Evolutionary conservation across 768 basidiomycete species (phyloP).

Genomic region (Holtermanniella nyarrowii): DNA sequence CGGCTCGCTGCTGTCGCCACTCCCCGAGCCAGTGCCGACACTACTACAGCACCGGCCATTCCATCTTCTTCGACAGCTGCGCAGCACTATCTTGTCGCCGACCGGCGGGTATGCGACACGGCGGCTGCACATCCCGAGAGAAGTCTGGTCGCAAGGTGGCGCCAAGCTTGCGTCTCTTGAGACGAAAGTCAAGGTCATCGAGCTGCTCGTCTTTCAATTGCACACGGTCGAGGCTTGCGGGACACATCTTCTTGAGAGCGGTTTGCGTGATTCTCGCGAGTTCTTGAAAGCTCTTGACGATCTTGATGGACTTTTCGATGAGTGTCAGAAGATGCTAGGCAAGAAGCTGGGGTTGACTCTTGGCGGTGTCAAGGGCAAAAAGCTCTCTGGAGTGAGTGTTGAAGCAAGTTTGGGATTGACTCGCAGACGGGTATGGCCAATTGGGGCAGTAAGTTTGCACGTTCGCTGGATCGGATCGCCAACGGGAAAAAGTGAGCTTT

Average conservation of each 20-base stretch:
- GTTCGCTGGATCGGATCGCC: constrained; percentile 11
- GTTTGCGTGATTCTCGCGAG: background rate
- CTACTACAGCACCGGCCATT: constrained; percentile 23
- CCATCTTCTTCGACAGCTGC: constrained; percentile 24
- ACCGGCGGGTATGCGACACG: constrained; percentile 8
- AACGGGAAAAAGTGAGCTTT: constrained; percentile 6
- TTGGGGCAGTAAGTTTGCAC: constrained; percentile 9
- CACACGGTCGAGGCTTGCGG: background rate
- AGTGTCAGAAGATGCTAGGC: constrained; percentile 7
- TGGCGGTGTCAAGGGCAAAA: constrained; percentile 5
- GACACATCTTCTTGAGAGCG: too few species aligned
- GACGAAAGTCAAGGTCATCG: constrained; percentile 13
- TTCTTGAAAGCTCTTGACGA: constrained; percentile 8
- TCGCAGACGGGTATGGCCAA: constrained; percentile 5
- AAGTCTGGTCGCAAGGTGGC: constrained; percentile 6
- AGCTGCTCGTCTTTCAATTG: constrained; percentile 1
- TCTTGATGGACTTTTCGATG: constrained; percentile 7
- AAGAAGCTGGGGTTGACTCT: constrained; percentile 10
- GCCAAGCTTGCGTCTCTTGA: constrained; percentile 11
- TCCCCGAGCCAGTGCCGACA: constrained; percentile 24
- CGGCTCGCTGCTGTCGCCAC: constrained; percentile 26
- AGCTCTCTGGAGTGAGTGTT: constrained; percentile 7
- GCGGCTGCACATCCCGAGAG: constrained; percentile 8
- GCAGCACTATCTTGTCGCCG: constrained; percentile 6
- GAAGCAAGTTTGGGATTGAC: too few species aligned